Conservation (phyloP, 2,329 filamentous ascomycete species). For the Davidsoniella virescens region DNA sequence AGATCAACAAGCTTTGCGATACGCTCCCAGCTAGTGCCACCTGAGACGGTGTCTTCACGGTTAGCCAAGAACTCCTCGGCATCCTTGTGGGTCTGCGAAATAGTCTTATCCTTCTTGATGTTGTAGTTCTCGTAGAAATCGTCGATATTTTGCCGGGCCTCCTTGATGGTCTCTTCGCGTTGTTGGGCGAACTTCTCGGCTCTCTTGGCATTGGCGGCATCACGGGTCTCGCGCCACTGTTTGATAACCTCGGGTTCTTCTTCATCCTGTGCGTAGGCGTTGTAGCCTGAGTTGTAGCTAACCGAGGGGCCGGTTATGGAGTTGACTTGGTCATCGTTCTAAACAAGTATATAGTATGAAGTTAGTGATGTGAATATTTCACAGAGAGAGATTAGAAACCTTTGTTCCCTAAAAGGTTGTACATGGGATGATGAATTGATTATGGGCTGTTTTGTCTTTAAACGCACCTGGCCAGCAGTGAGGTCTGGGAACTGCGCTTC, state of each 20-base stretch:
- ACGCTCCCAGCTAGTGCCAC: constrained; percentile 95
- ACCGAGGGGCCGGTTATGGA: constrained; percentile 58
- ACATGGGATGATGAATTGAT: background rate
- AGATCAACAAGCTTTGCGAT: constrained; percentile 96
- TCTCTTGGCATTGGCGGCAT: constrained; percentile 67
- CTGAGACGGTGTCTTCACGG: constrained; percentile 82
- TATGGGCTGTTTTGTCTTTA: background rate
- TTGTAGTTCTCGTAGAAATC: constrained; percentile 99
- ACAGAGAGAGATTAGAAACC: background rate
- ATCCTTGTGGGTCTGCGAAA: constrained; percentile 75
- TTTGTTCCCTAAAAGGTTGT: background rate
- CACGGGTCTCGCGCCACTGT: constrained; percentile 83
- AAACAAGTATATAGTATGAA: background rate
- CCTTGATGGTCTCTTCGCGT: constrained; percentile 71
- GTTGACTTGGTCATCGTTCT: constrained; percentile 59
- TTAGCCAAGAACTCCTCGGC: constrained; percentile 82
- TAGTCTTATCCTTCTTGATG: constrained; percentile 87
- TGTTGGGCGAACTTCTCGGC: constrained; percentile 68
- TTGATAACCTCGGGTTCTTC: constrained; percentile 78
- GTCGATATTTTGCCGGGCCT: constrained; percentile 87
- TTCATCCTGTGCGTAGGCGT: constrained; percentile 42
- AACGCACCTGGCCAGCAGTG: constrained; percentile 47
- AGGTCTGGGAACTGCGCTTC: constrained; percentile 87
- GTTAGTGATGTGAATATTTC: background rate
- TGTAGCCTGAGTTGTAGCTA: constrained; percentile 45